phyloP scores from a whole-genome alignment of 306 rosid species.

The Citrullus amarus region DNA sequence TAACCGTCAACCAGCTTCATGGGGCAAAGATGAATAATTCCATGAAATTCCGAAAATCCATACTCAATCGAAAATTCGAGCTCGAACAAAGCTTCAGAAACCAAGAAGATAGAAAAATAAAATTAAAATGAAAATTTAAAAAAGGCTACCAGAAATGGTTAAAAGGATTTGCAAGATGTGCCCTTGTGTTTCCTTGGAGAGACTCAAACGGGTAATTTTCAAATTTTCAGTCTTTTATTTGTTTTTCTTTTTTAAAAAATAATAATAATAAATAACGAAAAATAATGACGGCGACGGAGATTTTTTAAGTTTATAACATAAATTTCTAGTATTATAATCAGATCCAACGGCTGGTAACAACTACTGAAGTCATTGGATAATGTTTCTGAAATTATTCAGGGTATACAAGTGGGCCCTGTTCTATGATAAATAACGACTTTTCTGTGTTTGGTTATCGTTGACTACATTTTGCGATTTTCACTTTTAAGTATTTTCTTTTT shows the following conservation, averaged over 20 bases:
- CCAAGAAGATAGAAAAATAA: neutral
- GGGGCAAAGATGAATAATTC: slow-evolving; percentile 8
- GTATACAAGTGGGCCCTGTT: neutral
- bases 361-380: neutral
- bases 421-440: slow-evolving; percentile 4
- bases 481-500: neutral
- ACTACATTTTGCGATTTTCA: neutral
- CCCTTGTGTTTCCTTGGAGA: slow-evolving; percentile 29
- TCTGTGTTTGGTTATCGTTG: neutral
- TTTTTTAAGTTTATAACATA: neutral
- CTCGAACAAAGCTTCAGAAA: slow-evolving; percentile 26
- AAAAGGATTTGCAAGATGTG: slow-evolving; percentile 20
- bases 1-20: slow-evolving; percentile 29
- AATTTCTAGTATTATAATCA: neutral
- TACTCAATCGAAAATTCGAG: neutral
- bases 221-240: neutral
- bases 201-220: slow-evolving; percentile 24
- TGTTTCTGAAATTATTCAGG: neutral
- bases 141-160: slow-evolving; percentile 15
- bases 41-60: slow-evolving; percentile 5
- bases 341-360: slow-evolving; percentile 2
- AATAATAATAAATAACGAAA: neutral
- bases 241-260: neutral
- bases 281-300: slow-evolving; percentile 9
- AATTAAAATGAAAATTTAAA: neutral